Evolutionary conservation across 2,329 filamentous ascomycete genomes (phyloP).

Genomic region (Aspergillus tubingensis): DNA sequence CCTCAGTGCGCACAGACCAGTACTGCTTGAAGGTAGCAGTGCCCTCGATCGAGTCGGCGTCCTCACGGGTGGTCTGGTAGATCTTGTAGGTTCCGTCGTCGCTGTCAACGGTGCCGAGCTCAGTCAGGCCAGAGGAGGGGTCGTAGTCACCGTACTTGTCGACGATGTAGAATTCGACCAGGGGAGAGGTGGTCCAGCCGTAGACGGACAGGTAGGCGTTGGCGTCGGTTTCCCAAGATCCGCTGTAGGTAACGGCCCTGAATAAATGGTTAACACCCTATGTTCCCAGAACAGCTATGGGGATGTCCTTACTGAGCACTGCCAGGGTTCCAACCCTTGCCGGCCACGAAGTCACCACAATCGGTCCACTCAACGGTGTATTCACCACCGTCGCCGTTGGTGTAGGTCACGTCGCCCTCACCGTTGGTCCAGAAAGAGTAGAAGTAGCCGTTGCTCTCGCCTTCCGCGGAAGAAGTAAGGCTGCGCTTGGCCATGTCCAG

Average conservation of each 20-base stretch:
- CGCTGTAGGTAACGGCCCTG: slow-evolving; percentile 32
- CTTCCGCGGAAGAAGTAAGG: slow-evolving; percentile 16
- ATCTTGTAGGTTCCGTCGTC: slow-evolving; percentile 45
- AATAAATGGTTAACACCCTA: not conserved
- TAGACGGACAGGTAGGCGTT: slow-evolving; percentile 42
- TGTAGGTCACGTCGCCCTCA: slow-evolving; percentile 49
- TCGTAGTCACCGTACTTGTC: slow-evolving; percentile 39
- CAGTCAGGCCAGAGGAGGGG: slow-evolving; percentile 30
- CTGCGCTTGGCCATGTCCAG: slow-evolving; percentile 15
- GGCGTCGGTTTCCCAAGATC: slow-evolving; percentile 30
- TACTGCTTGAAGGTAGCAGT: slow-evolving; percentile 48
- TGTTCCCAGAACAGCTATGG: fast-evolving
- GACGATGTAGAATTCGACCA: slow-evolving; percentile 44
- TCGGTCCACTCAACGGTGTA: slow-evolving; percentile 52
- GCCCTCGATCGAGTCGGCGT: slow-evolving; percentile 44
- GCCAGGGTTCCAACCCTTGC: slow-evolving; percentile 62
- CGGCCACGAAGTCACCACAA: slow-evolving; percentile 57
- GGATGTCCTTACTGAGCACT: slow-evolving; percentile 45
- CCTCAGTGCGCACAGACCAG: slow-evolving; percentile 43
- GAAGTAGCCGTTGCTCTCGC: slow-evolving; percentile 49
- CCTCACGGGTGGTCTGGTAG: slow-evolving; percentile 38
- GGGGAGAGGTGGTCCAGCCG: slow-evolving; percentile 44
- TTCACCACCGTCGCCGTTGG: slow-evolving; percentile 46
- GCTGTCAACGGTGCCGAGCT: slow-evolving; percentile 39
- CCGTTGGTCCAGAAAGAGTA: slow-evolving; percentile 55